Base-by-base conservation (phyloP, 2,329 filamentous ascomycete species). In the Cladosporium sphaerospermum region DNA sequence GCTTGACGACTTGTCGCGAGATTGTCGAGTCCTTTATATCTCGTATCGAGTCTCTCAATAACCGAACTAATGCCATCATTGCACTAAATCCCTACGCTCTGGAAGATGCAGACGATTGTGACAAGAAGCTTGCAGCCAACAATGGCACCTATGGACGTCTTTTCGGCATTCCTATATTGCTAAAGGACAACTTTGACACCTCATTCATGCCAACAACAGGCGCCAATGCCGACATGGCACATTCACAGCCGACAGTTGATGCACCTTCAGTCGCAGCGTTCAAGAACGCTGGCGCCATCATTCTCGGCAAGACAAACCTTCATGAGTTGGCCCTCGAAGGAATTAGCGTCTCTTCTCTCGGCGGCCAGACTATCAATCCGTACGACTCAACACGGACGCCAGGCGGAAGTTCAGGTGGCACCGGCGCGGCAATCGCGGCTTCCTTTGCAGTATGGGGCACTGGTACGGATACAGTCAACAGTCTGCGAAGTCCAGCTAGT, bases 311-410 rank as follows among this genome's bases (percentile, higher is more conserved):
- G 42, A 58, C 64, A 3, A 69, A 67, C 44, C 66, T 85, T 19
- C 82, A 85, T 59, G 82, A 85, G 64, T 71, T 86, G 47, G 82
- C 83, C 0, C 69, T 85, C 0, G 82, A 86, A 61, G 83, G 83
- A 0, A 70, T 85, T 37, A 78, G 76, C 1, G 80, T 83, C 1
- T 85, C 81, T 0, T 84, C 80, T 0, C 63, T 83, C 0, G 82
- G 81, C 10, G 83, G 83, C 0, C 83, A 86, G 65, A 84, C 82
- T 0, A 64, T 80, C 56, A 86, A 86, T 63, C 82, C 83, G 0
- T 88, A 89, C 58, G 83, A 88, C 63, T 65, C 71, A 1, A 75
- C 74, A 0, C 77, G 85, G n/a, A 86, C 83, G 0, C 82, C 83
- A 0, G 83, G 83, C 3, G 83, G 83, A 1, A 82, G 78, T 42